Percentiles rank a stretch among this genome's conserved stretches.
Evolutionary conservation across 257 asterid genomes (phyloP).

Genomic region (Jacaranda copaia): DNA sequence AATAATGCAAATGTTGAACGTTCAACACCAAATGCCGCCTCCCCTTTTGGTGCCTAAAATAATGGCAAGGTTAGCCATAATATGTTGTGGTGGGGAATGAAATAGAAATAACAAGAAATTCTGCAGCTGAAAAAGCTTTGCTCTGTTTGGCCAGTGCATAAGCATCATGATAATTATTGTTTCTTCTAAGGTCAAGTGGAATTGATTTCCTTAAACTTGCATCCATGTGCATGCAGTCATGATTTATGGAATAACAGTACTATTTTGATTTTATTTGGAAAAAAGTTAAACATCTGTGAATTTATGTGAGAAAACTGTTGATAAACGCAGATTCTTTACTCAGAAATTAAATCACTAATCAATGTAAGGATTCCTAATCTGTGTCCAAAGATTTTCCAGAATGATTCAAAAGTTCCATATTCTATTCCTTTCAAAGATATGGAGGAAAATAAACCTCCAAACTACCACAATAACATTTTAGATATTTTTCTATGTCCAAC

Average conservation of each 20-base stretch:
- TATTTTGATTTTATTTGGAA: neutral
- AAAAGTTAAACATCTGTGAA: neutral
- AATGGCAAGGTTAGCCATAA: neutral
- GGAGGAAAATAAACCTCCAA: neutral
- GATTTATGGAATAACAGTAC: constrained; percentile 3
- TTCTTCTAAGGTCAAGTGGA: neutral
- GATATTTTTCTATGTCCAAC: neutral
- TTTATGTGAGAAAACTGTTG: neutral
- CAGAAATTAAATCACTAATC: neutral
- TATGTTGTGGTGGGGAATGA: neutral
- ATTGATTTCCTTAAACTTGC: constrained; percentile 8
- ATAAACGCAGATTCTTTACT: neutral
- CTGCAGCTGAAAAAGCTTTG: constrained; percentile 13
- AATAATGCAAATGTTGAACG: constrained; percentile 93
- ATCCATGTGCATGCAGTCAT: constrained; percentile 8
- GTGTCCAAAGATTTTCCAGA: neutral
- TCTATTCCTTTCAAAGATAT: neutral
- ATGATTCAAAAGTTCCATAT: neutral
- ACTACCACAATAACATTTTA: neutral
- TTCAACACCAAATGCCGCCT: constrained; percentile 70
- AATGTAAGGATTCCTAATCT: neutral
- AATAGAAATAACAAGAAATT: constrained; percentile 20
- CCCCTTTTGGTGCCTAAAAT: constrained; percentile 78
- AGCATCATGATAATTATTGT: neutral
- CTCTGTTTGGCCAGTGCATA: neutral